Evolutionary conservation across 2,329 filamentous ascomycete species (phyloP), one percentile per base, ranked within the genome.

Genomic region (Calonectria crousiana): DNA sequence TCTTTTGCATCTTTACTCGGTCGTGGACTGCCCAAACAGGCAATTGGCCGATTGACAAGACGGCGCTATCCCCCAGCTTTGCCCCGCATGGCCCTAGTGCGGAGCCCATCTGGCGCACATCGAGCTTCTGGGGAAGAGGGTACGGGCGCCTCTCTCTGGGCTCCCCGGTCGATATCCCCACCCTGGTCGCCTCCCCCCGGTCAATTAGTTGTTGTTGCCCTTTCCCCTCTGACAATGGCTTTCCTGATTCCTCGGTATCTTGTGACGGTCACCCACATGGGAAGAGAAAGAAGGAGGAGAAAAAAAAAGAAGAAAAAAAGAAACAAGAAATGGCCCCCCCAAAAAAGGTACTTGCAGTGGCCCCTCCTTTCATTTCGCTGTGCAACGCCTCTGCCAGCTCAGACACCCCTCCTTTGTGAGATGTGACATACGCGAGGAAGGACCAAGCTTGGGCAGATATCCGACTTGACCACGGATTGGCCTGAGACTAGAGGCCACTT

Each of bases 31-130:
- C 79, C 78, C 49, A 60, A 81, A 78, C 34, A 70, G 79, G 79
- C 75, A 80, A 79, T 70, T 78, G 67, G 28, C 79, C 78, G 79
- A 75, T 53, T 75, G 52, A 72, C 68, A 67, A 72, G 32, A 74
- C 76, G 70, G 71, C 73, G 76, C 76, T 75, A 78, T 77, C 74
- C 79, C 79, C 79, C 79, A 80, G 79, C 71, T 81, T 81, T 81
- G 78, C 79, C 79, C 78, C 79, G 78, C 79, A 75, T 74, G 72
- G 56, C 38, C 36, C 36, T 62, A 36, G 56, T 26, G 56, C 36
- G 34, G 71, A 71, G 67, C 23, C 66, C 65, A 53, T 67, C 66
- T 68, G 30, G 52, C 38, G 52, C 52, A 30, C 67, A 71, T 56
- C 71, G 67, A 38, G 34, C 38, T 26, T 41, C 67, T 73, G 64